These are phyloP conservation scores for Bipolaris victoriae DNA, from an alignment of 2,329 filamentous ascomycete genomes.

Conservation along the genomic window DNA sequence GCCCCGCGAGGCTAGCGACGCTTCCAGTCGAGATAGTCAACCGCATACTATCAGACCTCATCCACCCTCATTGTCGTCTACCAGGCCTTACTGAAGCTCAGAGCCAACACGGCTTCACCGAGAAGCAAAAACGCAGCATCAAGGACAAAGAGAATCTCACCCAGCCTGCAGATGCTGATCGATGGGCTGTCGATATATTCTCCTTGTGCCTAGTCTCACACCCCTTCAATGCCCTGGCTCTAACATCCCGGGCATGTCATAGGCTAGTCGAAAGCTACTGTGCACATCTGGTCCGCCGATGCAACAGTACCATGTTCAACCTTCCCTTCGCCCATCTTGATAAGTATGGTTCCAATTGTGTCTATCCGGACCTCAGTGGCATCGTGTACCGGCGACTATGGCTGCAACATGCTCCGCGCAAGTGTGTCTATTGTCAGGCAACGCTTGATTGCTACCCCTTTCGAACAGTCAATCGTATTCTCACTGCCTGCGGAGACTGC, in stretches of 20 bases:
- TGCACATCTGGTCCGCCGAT: constrained; percentile 31
- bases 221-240: constrained; percentile 37
- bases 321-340: constrained; percentile 36
- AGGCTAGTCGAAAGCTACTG: constrained; percentile 36
- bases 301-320: constrained; percentile 36
- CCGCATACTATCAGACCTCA: constrained; percentile 39
- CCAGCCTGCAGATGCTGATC: constrained; percentile 29
- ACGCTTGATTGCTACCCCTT: constrained; percentile 37
- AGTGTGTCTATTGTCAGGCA: constrained; percentile 36
- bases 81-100: constrained; percentile 39
- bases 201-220: constrained; percentile 29
- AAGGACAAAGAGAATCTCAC: constrained; percentile 32
- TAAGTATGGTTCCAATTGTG: constrained; percentile 22
- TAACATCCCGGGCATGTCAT: constrained; percentile 31
- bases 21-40: constrained; percentile 39
- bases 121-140: constrained; percentile 21
- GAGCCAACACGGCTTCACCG: constrained; percentile 30
- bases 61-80: constrained; percentile 36
- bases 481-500: constrained; percentile 35
- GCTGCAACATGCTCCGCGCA: constrained; percentile 38
- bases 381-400: constrained; percentile 42
- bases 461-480: constrained; percentile 19
- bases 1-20: constrained; percentile 27
- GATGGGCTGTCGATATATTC: constrained; percentile 40
- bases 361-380: constrained; percentile 33